phyloP scores from a whole-genome alignment of 176 grass and related monocot genomes.

The Musa itinerans region DNA sequence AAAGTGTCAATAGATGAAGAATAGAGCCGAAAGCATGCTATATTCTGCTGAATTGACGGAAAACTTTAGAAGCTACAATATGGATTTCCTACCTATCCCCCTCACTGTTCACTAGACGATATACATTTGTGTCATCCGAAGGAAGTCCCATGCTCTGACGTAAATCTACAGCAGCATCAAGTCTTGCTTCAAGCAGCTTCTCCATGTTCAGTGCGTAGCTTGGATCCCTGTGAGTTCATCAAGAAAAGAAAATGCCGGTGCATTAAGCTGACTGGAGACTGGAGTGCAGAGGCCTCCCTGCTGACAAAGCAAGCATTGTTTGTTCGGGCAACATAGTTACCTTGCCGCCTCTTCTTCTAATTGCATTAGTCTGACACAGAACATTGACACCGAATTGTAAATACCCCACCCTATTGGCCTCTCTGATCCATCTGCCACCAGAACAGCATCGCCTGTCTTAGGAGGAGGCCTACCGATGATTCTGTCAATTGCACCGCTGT shows the following conservation, averaged over 20 bases:
- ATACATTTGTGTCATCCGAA: slow-evolving; percentile 67
- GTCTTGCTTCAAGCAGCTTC: slow-evolving; percentile 71
- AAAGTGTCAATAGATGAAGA: neutral
- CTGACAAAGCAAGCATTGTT: neutral
- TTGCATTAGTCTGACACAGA: slow-evolving; percentile 91
- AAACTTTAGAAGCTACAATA: neutral
- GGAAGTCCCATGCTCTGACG: slow-evolving; percentile 52
- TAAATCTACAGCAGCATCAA: slow-evolving; percentile 57
- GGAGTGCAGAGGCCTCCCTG: neutral
- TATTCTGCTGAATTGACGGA: neutral
- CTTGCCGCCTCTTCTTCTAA: slow-evolving; percentile 81
- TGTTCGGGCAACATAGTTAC: slow-evolving; percentile 21
- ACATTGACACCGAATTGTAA: slow-evolving; percentile 95
- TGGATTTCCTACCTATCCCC: slow-evolving; percentile 59
- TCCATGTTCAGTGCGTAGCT: slow-evolving; percentile 71
- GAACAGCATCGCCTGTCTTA: slow-evolving; percentile 73
- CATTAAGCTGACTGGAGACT: neutral
- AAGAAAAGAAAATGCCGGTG: neutral
- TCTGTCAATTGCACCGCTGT: slow-evolving; percentile 78
- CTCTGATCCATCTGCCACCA: slow-evolving; percentile 74
- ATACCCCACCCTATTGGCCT: slow-evolving; percentile 85
- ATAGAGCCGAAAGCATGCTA: neutral
- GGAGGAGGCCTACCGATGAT: slow-evolving; percentile 63
- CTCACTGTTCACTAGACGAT: slow-evolving; percentile 91
- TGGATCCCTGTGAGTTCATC: slow-evolving; percentile 47